Percentiles rank a stretch among this genome's conserved stretches.
Conservation (phyloP, 331 rosid species). For the Acacia concinna region DNA sequence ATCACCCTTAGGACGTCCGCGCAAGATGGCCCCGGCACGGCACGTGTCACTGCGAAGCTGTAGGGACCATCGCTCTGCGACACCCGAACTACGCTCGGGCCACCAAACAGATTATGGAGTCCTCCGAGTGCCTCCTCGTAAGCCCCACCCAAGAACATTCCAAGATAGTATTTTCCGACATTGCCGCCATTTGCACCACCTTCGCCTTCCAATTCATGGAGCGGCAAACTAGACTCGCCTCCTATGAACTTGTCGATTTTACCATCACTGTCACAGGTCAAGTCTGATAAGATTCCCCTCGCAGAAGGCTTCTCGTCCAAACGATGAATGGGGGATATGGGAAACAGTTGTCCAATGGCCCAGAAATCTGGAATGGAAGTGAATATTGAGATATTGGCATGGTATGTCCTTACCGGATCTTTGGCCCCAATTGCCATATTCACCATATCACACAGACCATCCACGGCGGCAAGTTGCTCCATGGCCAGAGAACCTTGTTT, state of each 20-base stretch:
- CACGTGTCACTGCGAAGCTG: constrained; percentile 85
- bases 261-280: constrained; percentile 97
- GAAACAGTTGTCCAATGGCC: constrained; percentile 79
- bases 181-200: constrained; percentile 33
- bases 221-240: constrained; percentile 73
- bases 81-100: constrained; percentile 90
- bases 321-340: constrained; percentile 90
- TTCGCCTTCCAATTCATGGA: constrained; percentile 73
- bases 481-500: constrained; percentile 68
- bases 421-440: constrained; percentile 58
- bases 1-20: constrained; percentile 89
- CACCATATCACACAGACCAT: constrained; percentile 70
- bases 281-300: constrained; percentile 72
- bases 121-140: constrained; percentile 99
- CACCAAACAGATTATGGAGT: constrained; percentile 86
- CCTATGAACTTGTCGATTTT: constrained; percentile 84
- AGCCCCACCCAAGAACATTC: constrained; percentile 99
- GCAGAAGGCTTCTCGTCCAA: constrained; percentile 66
- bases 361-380: constrained; percentile 89
- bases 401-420: constrained; percentile 61
- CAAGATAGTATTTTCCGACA: constrained; percentile 60
- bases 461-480: constrained; percentile 85
- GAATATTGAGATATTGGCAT: constrained; percentile 81
- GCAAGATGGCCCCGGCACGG: constrained; percentile 76
- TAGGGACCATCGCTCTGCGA: constrained; percentile 91